Evolutionary conservation across 164 flowering plant genomes (phyloP).

Genomic region (Chloranthus sessilifolius): DNA sequence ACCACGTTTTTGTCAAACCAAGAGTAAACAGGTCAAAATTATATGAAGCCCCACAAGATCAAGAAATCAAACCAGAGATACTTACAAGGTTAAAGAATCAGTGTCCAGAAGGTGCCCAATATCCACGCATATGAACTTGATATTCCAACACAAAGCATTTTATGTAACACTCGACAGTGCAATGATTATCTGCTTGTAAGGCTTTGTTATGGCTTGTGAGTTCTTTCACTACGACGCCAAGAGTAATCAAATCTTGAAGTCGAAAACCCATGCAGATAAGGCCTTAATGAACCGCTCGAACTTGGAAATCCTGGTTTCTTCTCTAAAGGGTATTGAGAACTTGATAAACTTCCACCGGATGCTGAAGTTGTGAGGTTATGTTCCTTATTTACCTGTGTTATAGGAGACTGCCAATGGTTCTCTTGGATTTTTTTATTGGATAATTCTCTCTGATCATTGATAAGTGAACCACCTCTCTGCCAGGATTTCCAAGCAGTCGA

Average conservation of each 20-base stretch:
- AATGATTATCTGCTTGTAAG: not conserved
- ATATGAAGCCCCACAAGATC: not conserved
- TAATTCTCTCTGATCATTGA: conserved; percentile 38
- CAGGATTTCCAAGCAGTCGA: conserved; percentile 30
- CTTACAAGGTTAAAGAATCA: conserved; percentile 15
- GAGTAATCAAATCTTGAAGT: conserved; percentile 15
- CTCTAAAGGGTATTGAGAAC: conserved; percentile 25
- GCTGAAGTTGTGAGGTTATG: conserved; percentile 10
- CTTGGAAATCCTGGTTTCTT: conserved; percentile 16
- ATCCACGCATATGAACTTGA: not conserved
- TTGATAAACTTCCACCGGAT: conserved; percentile 22
- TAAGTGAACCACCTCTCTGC: conserved; percentile 51
- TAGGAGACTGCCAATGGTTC: conserved; percentile 36
- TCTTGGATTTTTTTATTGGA: conserved; percentile 11
- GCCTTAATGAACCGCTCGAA: conserved; percentile 11
- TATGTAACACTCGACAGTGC: not conserved
- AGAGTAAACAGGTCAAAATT: not conserved
- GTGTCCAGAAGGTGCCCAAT: conserved; percentile 3
- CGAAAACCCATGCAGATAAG: conserved; percentile 12
- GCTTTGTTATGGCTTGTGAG: conserved; percentile 2
- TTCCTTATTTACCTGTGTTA: conserved; percentile 30
- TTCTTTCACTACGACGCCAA: conserved; percentile 12
- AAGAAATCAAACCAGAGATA: conserved; percentile 1
- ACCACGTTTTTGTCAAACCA: not conserved
- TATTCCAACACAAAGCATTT: not conserved